Base-by-base conservation (phyloP, 2,329 filamentous ascomycete genomes). In the Stagonosporopsis tanaceti region DNA sequence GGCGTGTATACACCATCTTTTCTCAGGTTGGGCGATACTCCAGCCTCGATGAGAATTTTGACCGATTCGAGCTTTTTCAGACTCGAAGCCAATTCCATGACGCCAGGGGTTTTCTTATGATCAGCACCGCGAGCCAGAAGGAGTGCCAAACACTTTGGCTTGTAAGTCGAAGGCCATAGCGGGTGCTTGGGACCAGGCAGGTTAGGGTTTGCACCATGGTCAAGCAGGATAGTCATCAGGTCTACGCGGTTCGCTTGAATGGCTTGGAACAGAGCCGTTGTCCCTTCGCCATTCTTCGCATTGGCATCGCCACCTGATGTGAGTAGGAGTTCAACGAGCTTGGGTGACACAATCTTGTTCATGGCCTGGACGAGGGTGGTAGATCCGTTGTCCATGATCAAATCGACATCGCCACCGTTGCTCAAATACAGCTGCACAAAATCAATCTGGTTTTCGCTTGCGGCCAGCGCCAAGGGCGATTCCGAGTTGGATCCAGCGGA, bases 1-100 rank as follows among this genome's bases (percentile, higher is more conserved):
- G 88, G 87, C 0, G 88, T 90, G 73, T 88, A 90, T 30, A 85
- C 83, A 8, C 86, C 86, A 60, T 90, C 88, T 69, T 88, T 88
- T 63, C 84, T 86, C 9, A 79, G 69, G 60, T 89, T 87, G 39
- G 85, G 84, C 44, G 84, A 82, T n/a, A 88, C 84, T 12, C 85
- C 84, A 1, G 84, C 81, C 25, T 84, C 80, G 46, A 87, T 78
- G 3, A 89, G 79, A 25, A 85, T 79, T 25, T 80, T 79, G 12
- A 89, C 82, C 0, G 85, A 84, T 58, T 89, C 86, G 51, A 87
- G 79, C 70, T 85, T 87, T 77, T 89, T 89, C 68, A 87, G 78
- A 56, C 84, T 85, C 4, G 84, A 77, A 6, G 87, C 86, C 2
- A 89, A 80, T 71, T 89, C 87, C 83, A 89, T 85, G 54, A 89